phyloP scores from a whole-genome alignment of 192 early-diverging fungal genomes.

The Mortierella antarctica region DNA sequence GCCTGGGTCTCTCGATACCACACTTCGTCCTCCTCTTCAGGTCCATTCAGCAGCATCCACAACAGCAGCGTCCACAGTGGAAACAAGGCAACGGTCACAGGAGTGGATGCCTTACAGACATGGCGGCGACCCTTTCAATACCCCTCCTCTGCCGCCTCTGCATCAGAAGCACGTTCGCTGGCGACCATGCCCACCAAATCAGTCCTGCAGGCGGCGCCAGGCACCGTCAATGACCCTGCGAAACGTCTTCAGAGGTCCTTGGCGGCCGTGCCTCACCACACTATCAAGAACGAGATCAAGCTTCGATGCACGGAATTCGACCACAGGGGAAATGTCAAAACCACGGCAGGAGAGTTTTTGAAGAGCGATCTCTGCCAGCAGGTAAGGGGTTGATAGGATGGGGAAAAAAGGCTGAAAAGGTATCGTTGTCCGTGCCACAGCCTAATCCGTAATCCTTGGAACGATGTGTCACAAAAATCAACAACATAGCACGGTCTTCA shows the following conservation, averaged over 20 bases:
- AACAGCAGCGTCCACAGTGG: neutral
- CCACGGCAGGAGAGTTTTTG: slow-evolving; percentile 78
- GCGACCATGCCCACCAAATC: slow-evolving; percentile 41
- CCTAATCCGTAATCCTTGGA: no score
- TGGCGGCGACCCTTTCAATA: slow-evolving; percentile 38
- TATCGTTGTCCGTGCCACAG: neutral
- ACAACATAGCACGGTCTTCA: slow-evolving; percentile 69
- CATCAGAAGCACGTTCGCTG: slow-evolving; percentile 13
- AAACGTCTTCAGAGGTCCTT: slow-evolving; percentile 32
- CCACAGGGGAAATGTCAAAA: slow-evolving; percentile 72
- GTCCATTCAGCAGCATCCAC: neutral
- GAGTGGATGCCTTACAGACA: slow-evolving; percentile 24
- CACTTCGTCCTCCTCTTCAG: neutral
- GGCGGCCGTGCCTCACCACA: slow-evolving; percentile 45
- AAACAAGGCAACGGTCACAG: neutral
- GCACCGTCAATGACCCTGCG: slow-evolving; percentile 11
- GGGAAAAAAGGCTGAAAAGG: neutral
- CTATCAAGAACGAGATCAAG: slow-evolving; percentile 54
- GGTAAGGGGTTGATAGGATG: slow-evolving; percentile 2
- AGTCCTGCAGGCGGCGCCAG: slow-evolving; percentile 8
- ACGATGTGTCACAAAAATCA: neutral
- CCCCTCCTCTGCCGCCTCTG: neutral
- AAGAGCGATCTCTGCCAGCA: slow-evolving; percentile 83
- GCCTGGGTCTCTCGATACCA: slow-evolving; percentile 6
- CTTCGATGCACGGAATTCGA: slow-evolving; percentile 73